A percentile compares a stretch with the other conserved stretches of the same genome.
Conservation (phyloP, 2,329 filamentous ascomycete species). For the Ophiobolus disseminans region DNA sequence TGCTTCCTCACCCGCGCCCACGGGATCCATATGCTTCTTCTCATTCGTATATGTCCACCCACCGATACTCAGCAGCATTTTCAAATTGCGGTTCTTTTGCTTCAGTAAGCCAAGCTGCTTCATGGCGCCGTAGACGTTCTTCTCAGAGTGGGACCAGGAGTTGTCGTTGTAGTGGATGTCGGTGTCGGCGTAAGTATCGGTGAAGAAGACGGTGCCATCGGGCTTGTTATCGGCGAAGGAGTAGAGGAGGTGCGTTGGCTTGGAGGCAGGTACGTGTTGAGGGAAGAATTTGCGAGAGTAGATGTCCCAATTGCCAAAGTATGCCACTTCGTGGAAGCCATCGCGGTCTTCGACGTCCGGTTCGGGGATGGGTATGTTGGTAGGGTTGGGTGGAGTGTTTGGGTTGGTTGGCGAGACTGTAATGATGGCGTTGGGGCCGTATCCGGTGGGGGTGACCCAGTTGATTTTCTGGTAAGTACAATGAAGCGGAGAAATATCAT, state of each 20-base stretch:
- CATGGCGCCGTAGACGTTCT: constrained; percentile 77
- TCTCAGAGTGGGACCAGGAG: constrained; percentile 69
- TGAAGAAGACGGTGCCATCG: constrained; percentile 69
- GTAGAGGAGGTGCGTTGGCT: constrained; percentile 89
- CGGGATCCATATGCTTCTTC: constrained; percentile 75
- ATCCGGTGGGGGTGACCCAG: no score
- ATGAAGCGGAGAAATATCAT: no score
- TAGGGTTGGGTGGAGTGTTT: background rate
- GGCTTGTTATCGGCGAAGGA: constrained; percentile 88
- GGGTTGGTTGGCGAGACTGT: background rate
- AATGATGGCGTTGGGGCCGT: no score
- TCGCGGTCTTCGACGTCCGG: constrained; percentile 5
- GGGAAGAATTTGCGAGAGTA: constrained; percentile 87
- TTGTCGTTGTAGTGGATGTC: constrained; percentile 69
- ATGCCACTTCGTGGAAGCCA: constrained; percentile 58
- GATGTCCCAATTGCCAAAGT: constrained; percentile 83
- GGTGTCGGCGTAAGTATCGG: constrained; percentile 40
- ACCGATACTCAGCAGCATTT: constrained; percentile 82
- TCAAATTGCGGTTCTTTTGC: constrained; percentile 76
- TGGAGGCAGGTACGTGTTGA: constrained; percentile 79
- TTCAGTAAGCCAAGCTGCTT: constrained; percentile 81
- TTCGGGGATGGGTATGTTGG: background rate
- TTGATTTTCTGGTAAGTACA: no score
- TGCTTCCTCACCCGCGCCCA: constrained; percentile 64
- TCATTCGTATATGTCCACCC: constrained; percentile 75